A percentile compares a stretch with the other conserved stretches of the same genome.
These are phyloP conservation scores for Clonostachys chloroleuca DNA, from an alignment of 2,329 filamentous ascomycete species.

Conservation along the genomic window DNA sequence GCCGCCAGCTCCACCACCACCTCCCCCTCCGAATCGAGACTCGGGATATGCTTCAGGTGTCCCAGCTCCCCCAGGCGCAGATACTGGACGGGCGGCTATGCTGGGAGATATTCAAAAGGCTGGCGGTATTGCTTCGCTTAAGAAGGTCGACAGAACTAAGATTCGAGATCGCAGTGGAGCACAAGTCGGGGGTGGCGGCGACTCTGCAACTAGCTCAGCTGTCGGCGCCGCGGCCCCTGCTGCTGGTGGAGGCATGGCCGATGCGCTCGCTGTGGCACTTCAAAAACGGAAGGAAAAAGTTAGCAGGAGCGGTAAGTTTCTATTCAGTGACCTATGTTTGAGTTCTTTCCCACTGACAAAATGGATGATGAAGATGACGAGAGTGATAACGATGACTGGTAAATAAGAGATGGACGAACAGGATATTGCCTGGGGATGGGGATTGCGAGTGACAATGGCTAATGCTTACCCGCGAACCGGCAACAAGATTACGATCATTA, in stretches of 20 bases:
- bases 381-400: background rate
- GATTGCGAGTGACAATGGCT: no score
- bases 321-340: slow-evolving; percentile 2
- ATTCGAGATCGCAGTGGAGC: slow-evolving; percentile 70
- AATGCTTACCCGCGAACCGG: no score
- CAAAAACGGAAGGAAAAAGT: slow-evolving; percentile 90
- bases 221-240: slow-evolving; percentile 45
- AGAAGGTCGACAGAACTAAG: slow-evolving; percentile 68
- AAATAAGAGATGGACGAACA: background rate
- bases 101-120: slow-evolving; percentile 69
- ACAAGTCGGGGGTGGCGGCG: slow-evolving; percentile 46
- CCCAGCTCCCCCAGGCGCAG: slow-evolving; percentile 38
- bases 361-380: slow-evolving; percentile 67
- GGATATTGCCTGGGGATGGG: background rate
- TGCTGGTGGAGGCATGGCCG: slow-evolving; percentile 57
- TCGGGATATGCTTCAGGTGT: slow-evolving; percentile 52
- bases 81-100: slow-evolving; percentile 51
- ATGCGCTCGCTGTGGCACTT: slow-evolving; percentile 73
- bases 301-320: slow-evolving; percentile 84
- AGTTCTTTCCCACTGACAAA: slow-evolving; percentile 7
- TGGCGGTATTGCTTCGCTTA: slow-evolving; percentile 63
- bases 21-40: slow-evolving; percentile 52
- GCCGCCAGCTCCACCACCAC: slow-evolving; percentile 20
- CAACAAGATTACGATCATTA: no score
- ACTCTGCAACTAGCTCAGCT: slow-evolving; percentile 32